phyloP scores from a whole-genome alignment of 176 grass and related monocot species.

The Secale cereale region DNA sequence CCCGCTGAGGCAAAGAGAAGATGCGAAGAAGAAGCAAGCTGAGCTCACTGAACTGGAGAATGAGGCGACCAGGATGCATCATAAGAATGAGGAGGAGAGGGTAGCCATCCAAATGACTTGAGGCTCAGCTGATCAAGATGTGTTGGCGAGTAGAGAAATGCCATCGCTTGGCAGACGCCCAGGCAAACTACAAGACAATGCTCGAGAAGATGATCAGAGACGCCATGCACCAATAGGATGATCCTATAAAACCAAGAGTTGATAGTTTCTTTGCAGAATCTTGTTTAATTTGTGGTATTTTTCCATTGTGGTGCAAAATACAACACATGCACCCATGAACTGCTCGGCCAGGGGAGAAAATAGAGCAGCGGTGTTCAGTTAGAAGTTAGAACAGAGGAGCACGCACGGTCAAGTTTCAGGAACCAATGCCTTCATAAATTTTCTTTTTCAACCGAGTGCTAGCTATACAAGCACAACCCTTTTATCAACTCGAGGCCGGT shows the following conservation, averaged over 20 bases:
- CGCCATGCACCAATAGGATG: constrained; percentile 87
- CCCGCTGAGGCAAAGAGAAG: constrained; percentile 75
- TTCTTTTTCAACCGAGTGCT: too few species aligned
- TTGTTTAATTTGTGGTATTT: not conserved
- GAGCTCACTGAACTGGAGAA: constrained; percentile 66
- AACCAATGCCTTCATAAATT: too few species aligned
- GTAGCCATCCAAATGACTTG: constrained; percentile 62
- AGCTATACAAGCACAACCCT: too few species aligned
- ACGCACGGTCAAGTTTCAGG: too few species aligned
- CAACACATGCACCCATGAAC: too few species aligned
- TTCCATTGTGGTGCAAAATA: constrained; percentile 11
- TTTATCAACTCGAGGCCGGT: too few species aligned
- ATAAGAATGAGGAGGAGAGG: constrained; percentile 61
- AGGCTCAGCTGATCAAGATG: constrained; percentile 64
- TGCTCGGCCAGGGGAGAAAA: too few species aligned
- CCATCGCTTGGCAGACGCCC: constrained; percentile 70
- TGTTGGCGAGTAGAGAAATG: constrained; percentile 64
- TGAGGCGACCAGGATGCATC: too few species aligned
- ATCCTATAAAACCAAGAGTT: not conserved
- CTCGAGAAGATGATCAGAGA: too few species aligned
- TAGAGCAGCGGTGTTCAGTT: too few species aligned
- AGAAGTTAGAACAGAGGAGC: too few species aligned
- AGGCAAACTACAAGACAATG: constrained; percentile 77
- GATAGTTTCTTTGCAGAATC: not conserved
- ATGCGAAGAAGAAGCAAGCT: constrained; percentile 75